phyloP scores from a whole-genome alignment of 2,329 filamentous ascomycete species.

The Paraconiothyrium sp. region DNA sequence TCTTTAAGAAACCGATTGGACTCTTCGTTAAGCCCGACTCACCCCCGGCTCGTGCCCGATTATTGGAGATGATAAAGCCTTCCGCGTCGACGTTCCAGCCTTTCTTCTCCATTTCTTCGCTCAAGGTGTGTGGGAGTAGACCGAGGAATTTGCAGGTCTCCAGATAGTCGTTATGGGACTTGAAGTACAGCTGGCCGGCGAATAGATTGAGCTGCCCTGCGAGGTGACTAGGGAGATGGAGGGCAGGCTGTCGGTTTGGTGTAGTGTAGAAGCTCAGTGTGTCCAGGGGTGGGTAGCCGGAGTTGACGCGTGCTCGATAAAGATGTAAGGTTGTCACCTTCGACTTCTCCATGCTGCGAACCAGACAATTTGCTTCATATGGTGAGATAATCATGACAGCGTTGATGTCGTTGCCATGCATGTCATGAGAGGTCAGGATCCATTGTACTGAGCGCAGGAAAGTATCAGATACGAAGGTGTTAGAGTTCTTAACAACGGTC shows the following conservation, averaged over 20 bases:
- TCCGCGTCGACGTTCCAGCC: not conserved
- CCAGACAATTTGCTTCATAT: slow-evolving; percentile 65
- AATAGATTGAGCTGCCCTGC: slow-evolving; percentile 70
- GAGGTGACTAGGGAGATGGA: slow-evolving; percentile 38
- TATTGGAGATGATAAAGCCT: not conserved
- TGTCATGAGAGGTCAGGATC: slow-evolving; percentile 48
- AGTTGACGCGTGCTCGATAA: slow-evolving; percentile 60
- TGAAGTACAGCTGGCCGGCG: slow-evolving; percentile 72
- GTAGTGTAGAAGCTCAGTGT: slow-evolving; percentile 57
- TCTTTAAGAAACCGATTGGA: slow-evolving; percentile 1
- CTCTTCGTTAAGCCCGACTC: slow-evolving; percentile 1
- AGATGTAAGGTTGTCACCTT: slow-evolving; percentile 57
- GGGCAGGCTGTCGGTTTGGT: slow-evolving; percentile 23
- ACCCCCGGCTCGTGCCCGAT: not conserved
- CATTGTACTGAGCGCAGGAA: slow-evolving; percentile 66
- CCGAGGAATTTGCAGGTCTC: slow-evolving; percentile 63
- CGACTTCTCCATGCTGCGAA: slow-evolving; percentile 51
- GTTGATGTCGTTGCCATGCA: not conserved
- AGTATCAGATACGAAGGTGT: slow-evolving; percentile 48
- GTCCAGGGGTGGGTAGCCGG: slow-evolving; percentile 54
- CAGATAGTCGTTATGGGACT: slow-evolving; percentile 63
- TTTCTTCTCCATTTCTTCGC: not conserved
- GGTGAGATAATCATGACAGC: slow-evolving; percentile 67
- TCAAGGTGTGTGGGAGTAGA: slow-evolving; percentile 37
- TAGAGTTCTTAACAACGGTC: slow-evolving; percentile 49